Evolutionary conservation across 345 rosid genomes (phyloP), one percentile per base, ranked within the genome.

Genomic region (Alliaria petiolata): DNA sequence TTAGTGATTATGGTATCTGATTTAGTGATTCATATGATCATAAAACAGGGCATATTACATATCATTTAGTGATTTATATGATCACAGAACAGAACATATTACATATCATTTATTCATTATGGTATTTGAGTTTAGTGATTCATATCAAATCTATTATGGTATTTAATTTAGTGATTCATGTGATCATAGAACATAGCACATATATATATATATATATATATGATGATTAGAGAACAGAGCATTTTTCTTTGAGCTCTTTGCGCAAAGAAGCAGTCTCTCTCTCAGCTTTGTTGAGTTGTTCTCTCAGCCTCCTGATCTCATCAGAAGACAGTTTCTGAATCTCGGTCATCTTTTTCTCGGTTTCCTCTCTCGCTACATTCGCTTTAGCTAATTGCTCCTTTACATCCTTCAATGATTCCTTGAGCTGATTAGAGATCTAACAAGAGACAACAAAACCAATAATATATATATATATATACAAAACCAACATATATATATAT

Each of bases 271-370:
- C 47, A 8, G 72, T 58, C 15, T 74, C 67, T 39, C 31, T 66
- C 78, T 66, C 72, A 58, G 78, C 78, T 11, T 74, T 58, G 53
- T 51, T 65, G 8, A 74, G 78, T 74, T 74, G 61, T 54, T 74
- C 72, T 74, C 72, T 74, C 0, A 74, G 78, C 60, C 19, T 65
- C n/a, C 38, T 74, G 39, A 74, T 47, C 67, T 74, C 78, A 58
- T 74, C 78, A 66, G 72, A 30, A 66, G 78, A 49, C 8, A 74
- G 46, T 16, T 74, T 58, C 11, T 74, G 67, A 17, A 49, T 30
- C 12, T 74, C 61, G 4, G 5, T n/a, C 67, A 74, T 40, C 55
- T 49, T 74, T 58, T 66, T 74, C 72, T 38, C 38, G 4, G 72
- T 12, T 58, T 66, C 72, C 0, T 20, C 67, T 58, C 78, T 66